A percentile compares a stretch with the other conserved stretches of the same genome.
phyloP scores from a whole-genome alignment of 257 asterid genomes.

The Nicotiana obtusifolia region DNA sequence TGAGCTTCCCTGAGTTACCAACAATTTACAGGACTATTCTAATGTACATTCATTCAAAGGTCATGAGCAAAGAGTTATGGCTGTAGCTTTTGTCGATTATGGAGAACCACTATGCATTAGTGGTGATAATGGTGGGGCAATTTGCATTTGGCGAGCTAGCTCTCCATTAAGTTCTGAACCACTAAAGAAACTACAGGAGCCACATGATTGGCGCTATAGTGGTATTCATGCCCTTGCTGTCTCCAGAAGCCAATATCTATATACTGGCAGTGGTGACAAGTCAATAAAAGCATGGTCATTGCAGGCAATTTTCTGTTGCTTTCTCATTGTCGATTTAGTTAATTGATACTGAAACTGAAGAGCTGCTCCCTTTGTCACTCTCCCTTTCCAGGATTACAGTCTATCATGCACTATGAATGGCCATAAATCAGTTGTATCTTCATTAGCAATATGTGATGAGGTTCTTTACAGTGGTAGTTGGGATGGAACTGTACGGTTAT shows the following conservation, averaged over 20 bases:
- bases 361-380: not conserved
- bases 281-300: slow-evolving; percentile 93
- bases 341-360: slow-evolving; percentile 13
- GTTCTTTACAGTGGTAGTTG: slow-evolving; percentile 95
- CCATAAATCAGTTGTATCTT: slow-evolving; percentile 76
- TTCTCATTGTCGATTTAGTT: slow-evolving; percentile 8
- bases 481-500: slow-evolving; percentile 89
- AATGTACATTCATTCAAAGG: slow-evolving; percentile 73
- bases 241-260: slow-evolving; percentile 56
- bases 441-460: slow-evolving; percentile 48
- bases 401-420: slow-evolving; percentile 64
- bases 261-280: slow-evolving; percentile 90
- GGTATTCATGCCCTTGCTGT: slow-evolving; percentile 87
- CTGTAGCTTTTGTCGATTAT: slow-evolving; percentile 56
- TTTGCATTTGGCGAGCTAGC: slow-evolving; percentile 75
- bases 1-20: slow-evolving; percentile 10
- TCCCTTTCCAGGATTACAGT: slow-evolving; percentile 52
- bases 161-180: slow-evolving; percentile 55
- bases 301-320: slow-evolving; percentile 40
- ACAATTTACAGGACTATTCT: slow-evolving; percentile 54
- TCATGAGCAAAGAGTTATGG: slow-evolving; percentile 76
- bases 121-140: slow-evolving; percentile 71
- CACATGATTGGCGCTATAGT: slow-evolving; percentile 94
- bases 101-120: slow-evolving; percentile 73
- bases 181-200: slow-evolving; percentile 46